Evolutionary conservation across 352 stramenopile species (phyloP), one percentile per base, ranked within the genome.

Genomic region (Globisporangium barbulae): DNA sequence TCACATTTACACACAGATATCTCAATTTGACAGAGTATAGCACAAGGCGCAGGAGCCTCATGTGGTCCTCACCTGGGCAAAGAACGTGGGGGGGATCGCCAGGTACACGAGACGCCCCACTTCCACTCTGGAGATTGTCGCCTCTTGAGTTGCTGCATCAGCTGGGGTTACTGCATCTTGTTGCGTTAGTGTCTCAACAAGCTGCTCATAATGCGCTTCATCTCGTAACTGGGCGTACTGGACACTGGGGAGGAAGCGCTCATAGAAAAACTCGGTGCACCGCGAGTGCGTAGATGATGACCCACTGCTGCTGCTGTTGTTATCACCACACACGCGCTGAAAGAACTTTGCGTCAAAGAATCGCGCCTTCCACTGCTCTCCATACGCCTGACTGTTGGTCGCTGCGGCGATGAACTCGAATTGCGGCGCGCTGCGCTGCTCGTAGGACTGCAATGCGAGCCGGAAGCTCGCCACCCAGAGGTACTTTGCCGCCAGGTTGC

Each of bases 401-500:
- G 75, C 82, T 17, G 75, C 78, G 1, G 84, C 84, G 52, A 81
- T 63, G 53, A 90, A 76, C 6, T 73, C 44, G 50, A 77, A 71
- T 6, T 47, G 44, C 5, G 55, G 59, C 25, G 13, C 25, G 17
- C 37, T 25, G 13, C 42, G 63, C 17, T 19, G 53, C 17, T 39
- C 47, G 15, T 63, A 50, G 3, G 61, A 60, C 21, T 88, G 53
- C 13, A 85, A 59, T 10, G 79, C 77, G 53, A 93, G 57, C 0
- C 80, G 82, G 60, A 91, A 88, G 52, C 78, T 69, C n/a, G 84
- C 70, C 10, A 84, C 77, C 85, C 87, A 95, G 41, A 95, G 69
- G 75, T 94, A 94, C 52, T 94, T 94, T 17, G 79, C 63, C n/a
- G 87, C 83, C 52, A 95, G 73, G 69, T 94, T 86, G 22, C 86